phyloP scores from a whole-genome alignment of 2,329 filamentous ascomycete genomes.

The Claviceps fusiformis region DNA sequence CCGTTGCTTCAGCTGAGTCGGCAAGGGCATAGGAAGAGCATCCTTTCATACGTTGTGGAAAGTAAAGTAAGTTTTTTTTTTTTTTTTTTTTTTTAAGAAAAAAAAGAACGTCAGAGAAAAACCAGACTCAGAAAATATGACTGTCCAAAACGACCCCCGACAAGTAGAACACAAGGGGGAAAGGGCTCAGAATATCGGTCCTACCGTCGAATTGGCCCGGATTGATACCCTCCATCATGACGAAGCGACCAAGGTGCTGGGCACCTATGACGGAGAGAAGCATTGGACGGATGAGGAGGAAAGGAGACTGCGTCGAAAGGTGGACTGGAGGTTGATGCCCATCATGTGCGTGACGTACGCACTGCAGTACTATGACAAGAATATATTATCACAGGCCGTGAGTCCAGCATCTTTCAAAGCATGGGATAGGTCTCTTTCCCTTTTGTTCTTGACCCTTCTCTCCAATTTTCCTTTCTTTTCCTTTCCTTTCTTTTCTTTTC shows the following conservation, averaged over 20 bases:
- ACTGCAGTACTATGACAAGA: slow-evolving; percentile 8
- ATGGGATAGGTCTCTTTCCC: no score
- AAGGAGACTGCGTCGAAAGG: background rate
- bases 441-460: no score
- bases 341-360: slow-evolving; percentile 6
- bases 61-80: no score
- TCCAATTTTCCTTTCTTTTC: no score
- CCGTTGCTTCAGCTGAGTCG: no score
- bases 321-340: slow-evolving; percentile 21
- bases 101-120: background rate
- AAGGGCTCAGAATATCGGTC: background rate
- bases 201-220: background rate
- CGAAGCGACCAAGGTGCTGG: background rate
- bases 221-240: background rate
- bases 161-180: background rate
- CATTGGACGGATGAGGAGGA: background rate
- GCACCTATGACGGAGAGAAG: background rate
- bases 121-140: background rate
- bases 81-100: no score
- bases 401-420: no score
- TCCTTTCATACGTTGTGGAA: no score
- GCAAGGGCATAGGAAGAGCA: no score
- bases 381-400: slow-evolving; percentile 6
- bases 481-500: no score
- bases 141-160: background rate